These are phyloP conservation scores for Cyclotella choctawhatcheeana DNA, from an alignment of 108 stramenopile species.

Conservation along the genomic window DNA sequence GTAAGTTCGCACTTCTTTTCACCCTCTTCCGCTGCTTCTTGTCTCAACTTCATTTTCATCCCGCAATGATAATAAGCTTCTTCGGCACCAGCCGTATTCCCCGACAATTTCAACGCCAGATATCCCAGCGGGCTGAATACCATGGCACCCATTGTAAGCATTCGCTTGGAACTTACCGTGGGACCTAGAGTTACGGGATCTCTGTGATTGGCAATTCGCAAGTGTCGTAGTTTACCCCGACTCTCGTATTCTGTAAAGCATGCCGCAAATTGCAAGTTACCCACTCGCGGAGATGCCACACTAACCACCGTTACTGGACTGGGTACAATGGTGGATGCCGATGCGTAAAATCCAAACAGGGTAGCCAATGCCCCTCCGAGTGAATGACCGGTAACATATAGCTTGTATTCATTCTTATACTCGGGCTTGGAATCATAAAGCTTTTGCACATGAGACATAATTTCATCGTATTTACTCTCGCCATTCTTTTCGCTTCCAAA, in stretches of 20 bases:
- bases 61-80: constrained; percentile 72
- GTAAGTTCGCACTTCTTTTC: constrained; percentile 34
- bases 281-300: constrained; percentile 70
- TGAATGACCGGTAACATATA: constrained; percentile 79
- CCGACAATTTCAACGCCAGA: constrained; percentile 37
- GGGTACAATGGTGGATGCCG: constrained; percentile 19
- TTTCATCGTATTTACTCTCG: constrained; percentile 57
- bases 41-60: constrained; percentile 57
- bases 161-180: constrained; percentile 55
- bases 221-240: constrained; percentile 60
- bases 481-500: constrained; percentile 44
- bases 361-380: constrained; percentile 81
- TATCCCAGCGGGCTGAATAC: constrained; percentile 51
- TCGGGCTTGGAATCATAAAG: constrained; percentile 46
- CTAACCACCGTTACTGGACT: constrained; percentile 62
- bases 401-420: constrained; percentile 38
- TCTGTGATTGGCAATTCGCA: constrained; percentile 73
- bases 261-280: constrained; percentile 64
- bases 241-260: constrained; percentile 73
- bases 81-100: constrained; percentile 33
- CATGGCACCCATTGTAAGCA: constrained; percentile 46
- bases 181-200: constrained; percentile 81
- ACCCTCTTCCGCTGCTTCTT: constrained; percentile 18
- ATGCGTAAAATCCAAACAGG: constrained; percentile 70
- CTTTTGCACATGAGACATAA: constrained; percentile 55